These are phyloP conservation scores for Lachnellula cervina DNA, from an alignment of 2,329 filamentous ascomycete genomes.

Conservation along the genomic window DNA sequence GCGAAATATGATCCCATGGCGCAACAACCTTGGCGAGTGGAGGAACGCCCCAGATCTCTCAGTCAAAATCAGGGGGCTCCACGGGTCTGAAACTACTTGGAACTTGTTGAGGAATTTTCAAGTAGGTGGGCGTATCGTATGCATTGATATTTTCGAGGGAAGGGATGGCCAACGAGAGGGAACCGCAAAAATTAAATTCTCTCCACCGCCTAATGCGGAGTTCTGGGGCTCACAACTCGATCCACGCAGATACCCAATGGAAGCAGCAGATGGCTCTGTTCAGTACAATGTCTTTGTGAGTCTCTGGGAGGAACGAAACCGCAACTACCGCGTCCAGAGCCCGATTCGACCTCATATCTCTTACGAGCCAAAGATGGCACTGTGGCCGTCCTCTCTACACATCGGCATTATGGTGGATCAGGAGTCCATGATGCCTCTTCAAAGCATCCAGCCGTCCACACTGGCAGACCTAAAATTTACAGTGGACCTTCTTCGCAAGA, in stretches of 20 bases:
- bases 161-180: slow-evolving; percentile 35
- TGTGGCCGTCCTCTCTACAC: slow-evolving; percentile 45
- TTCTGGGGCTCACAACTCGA: slow-evolving; percentile 43
- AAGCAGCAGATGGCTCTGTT: slow-evolving; percentile 15
- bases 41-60: neutral
- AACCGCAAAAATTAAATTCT: slow-evolving; percentile 50
- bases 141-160: slow-evolving; percentile 51
- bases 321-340: slow-evolving; percentile 25
- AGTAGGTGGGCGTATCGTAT: slow-evolving; percentile 47
- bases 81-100: slow-evolving; percentile 34
- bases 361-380: slow-evolving; percentile 35
- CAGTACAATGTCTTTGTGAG: slow-evolving; percentile 9
- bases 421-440: slow-evolving; percentile 55
- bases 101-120: slow-evolving; percentile 50
- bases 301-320: neutral
- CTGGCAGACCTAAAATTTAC: slow-evolving; percentile 32
- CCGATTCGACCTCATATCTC: slow-evolving; percentile 29
- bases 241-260: slow-evolving; percentile 20
- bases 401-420: slow-evolving; percentile 58
- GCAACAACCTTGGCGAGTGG: neutral
- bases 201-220: slow-evolving; percentile 46
- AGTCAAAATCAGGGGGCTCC: slow-evolving; percentile 29
- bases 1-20: neutral
- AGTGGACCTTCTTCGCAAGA: slow-evolving; percentile 37
- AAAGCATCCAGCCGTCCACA: slow-evolving; percentile 32